Evolutionary conservation across 805 yeast genomes (phyloP).

Genomic region (Wickerhamomyces sydowiorum): DNA sequence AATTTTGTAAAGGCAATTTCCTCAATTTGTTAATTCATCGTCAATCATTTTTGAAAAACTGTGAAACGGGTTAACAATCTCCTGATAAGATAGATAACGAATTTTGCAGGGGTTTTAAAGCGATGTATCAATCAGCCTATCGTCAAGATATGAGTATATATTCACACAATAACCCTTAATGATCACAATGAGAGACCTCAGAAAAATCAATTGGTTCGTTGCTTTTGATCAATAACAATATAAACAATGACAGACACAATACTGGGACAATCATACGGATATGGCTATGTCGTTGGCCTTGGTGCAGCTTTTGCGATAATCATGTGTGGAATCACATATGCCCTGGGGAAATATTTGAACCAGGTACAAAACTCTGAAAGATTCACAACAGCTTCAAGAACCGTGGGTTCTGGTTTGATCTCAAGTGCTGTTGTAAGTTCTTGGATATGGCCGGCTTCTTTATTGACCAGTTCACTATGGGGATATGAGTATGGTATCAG

Average conservation of each 20-base stretch:
- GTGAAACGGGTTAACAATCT: too few relatives aligned
- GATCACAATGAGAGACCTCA: too few relatives aligned
- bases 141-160: too few relatives aligned
- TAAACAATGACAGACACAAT: slow-evolving; percentile 7
- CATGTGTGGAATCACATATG: slow-evolving; percentile 29
- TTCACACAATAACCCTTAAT: too few relatives aligned
- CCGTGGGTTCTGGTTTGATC: slow-evolving; percentile 36
- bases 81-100: too few relatives aligned
- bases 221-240: too few relatives aligned
- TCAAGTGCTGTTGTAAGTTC: slow-evolving; percentile 38
- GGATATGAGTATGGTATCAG: slow-evolving; percentile 37
- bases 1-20: too few relatives aligned
- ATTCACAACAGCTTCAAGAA: slow-evolving; percentile 34
- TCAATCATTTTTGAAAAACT: too few relatives aligned
- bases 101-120: too few relatives aligned
- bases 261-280: slow-evolving; percentile 25
- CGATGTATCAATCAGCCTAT: too few relatives aligned
- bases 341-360: slow-evolving; percentile 26
- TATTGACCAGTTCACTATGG: slow-evolving; percentile 32
- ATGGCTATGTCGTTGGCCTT: slow-evolving; percentile 33
- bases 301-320: slow-evolving; percentile 38
- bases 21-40: too few relatives aligned
- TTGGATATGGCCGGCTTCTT: slow-evolving; percentile 44
- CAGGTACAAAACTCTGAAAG: slow-evolving; percentile 37
- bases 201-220: too few relatives aligned